Evolutionary conservation across 495 filamentous ascomycete species (phyloP), one percentile per base, ranked within the genome.

Genomic region (Trichoderma asperelloides): DNA sequence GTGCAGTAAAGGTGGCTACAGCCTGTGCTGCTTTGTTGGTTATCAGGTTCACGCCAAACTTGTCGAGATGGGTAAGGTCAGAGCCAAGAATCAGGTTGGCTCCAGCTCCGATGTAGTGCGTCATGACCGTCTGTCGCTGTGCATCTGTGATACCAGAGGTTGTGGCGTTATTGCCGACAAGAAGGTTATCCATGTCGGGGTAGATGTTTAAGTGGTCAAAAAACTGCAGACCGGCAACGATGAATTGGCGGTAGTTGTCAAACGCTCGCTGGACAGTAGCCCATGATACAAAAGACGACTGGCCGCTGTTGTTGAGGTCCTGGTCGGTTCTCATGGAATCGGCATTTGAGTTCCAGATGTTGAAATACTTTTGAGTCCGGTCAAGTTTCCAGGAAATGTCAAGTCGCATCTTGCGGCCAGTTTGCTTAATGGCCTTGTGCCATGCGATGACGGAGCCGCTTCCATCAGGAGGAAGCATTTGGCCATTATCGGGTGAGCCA

Each of bases 241-340:
- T 73, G 51, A 70, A 76, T 51, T 74, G 69, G 23, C 74, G 70
- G 62, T 76, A 76, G 66, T 73, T 70, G n/a, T 76, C 74, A 51
- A 74, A 70, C 25, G 74, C 68, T 65, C 74, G 37, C 57, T 74
- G 74, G 27, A 74, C 71, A 2, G 62, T 62, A 9, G 43, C 40
- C 74, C 74, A 74, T 11, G 64, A 64, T 2, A 73, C 66, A 66
- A 74, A 72, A 13, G 67, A 72, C 0, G 65, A 18, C 55, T 27
- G 27, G 0, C 25, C 23, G 18, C 68, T 64, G 33, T 72, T 74
- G 47, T 74, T 72, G 51, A 76, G 71, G 63, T 76, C 74, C 60
- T 71, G 69, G 60, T 72, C 74, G 2, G 67, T 71, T 18, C 74
- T 63, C 71, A 76, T 74, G 16, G 65, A 68, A 62, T 76, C 74